These are phyloP conservation scores for Leccinellum albellum DNA, from an alignment of 768 basidiomycete genomes.

Conservation along the genomic window DNA sequence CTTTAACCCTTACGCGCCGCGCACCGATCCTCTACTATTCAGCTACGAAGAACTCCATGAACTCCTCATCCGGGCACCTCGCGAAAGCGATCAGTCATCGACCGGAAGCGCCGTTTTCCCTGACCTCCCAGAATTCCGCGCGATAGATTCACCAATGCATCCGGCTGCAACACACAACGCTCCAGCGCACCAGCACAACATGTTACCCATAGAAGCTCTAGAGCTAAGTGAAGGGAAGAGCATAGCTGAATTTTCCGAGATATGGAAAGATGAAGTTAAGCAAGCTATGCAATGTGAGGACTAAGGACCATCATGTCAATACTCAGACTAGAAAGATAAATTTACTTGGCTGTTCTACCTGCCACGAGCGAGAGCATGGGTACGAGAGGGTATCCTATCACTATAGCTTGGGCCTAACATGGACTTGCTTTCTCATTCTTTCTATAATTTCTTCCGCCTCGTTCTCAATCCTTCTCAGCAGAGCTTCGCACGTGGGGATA, in stretches of 20 bases:
- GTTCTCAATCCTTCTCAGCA: slow-evolving; percentile 64
- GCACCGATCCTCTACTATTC: slow-evolving; percentile 87
- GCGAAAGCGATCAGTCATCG: background rate
- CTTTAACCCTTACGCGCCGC: slow-evolving; percentile 83
- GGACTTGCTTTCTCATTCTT: slow-evolving; percentile 34
- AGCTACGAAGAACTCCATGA: slow-evolving; percentile 68
- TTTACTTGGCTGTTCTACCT: background rate
- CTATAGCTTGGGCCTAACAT: slow-evolving; percentile 21
- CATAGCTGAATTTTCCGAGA: slow-evolving; percentile 68
- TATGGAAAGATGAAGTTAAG: slow-evolving; percentile 55
- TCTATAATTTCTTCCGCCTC: slow-evolving; percentile 71
- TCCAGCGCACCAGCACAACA: slow-evolving; percentile 80
- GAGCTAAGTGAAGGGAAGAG: slow-evolving; percentile 68
- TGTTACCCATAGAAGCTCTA: slow-evolving; percentile 89
- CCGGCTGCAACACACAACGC: slow-evolving; percentile 63
- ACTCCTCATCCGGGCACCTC: slow-evolving; percentile 25
- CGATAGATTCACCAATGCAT: slow-evolving; percentile 73
- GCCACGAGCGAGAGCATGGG: background rate
- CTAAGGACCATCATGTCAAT: background rate
- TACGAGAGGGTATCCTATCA: slow-evolving; percentile 1
- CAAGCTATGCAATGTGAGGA: slow-evolving; percentile 25
- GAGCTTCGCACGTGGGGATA: slow-evolving; percentile 74
- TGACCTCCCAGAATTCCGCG: slow-evolving; percentile 45
- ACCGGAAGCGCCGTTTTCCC: background rate
- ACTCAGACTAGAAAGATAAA: background rate